Conservation (phyloP, 176 grass and related monocot genomes). For the Echinochloa phyllopogon region DNA sequence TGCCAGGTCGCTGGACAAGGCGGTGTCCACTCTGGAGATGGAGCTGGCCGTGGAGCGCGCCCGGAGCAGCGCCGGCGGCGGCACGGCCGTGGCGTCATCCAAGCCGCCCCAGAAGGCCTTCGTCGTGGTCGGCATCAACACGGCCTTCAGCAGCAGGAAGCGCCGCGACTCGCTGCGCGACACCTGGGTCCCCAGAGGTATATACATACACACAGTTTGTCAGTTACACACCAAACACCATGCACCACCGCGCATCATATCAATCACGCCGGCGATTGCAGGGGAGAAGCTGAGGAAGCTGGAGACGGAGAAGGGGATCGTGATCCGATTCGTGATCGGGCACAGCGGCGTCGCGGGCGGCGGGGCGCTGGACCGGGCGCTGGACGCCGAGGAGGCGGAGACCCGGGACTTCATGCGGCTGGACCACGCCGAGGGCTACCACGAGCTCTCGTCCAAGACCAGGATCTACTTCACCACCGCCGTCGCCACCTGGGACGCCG, state of each 20-base stretch:
- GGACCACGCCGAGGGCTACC: slow-evolving; percentile 90
- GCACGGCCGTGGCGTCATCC: background rate
- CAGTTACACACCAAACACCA: too few species aligned
- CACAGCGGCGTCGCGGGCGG: slow-evolving; percentile 62
- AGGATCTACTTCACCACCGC: slow-evolving; percentile 83
- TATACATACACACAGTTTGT: too few species aligned
- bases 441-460: slow-evolving; percentile 88
- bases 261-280: too few species aligned
- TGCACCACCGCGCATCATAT: too few species aligned
- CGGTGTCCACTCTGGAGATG: slow-evolving; percentile 76
- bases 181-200: slow-evolving; percentile 86
- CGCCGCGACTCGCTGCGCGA: slow-evolving; percentile 84
- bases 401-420: slow-evolving; percentile 80
- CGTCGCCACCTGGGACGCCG: slow-evolving; percentile 86
- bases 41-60: slow-evolving; percentile 66
- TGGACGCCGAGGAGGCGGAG: slow-evolving; percentile 76
- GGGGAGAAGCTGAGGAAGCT: slow-evolving; percentile 71
- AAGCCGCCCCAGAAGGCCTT: slow-evolving; percentile 68
- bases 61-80: slow-evolving; percentile 14
- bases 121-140: slow-evolving; percentile 91
- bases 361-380: slow-evolving; percentile 63
- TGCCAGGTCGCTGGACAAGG: slow-evolving; percentile 76
- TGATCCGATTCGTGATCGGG: slow-evolving; percentile 95
- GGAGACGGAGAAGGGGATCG: slow-evolving; percentile 85
- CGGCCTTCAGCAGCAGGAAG: slow-evolving; percentile 78